phyloP scores from a whole-genome alignment of 805 yeast species.

The Clavispora phyllophila region DNA sequence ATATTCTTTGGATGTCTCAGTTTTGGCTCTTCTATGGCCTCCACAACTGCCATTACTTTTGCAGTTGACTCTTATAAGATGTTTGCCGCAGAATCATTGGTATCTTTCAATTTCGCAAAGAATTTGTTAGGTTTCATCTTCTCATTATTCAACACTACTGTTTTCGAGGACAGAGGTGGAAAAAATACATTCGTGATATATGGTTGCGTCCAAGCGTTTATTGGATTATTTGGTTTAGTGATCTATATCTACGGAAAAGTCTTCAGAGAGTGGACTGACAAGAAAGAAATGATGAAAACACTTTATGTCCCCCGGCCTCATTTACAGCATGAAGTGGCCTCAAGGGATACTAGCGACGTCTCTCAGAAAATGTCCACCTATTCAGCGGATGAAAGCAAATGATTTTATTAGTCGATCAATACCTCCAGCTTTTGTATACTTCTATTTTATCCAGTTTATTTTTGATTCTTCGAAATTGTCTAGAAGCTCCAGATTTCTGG shows the following conservation, averaged over 20 bases:
- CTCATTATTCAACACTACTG: slow-evolving; percentile 50
- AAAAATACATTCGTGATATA: slow-evolving; percentile 46
- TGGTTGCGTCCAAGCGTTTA: slow-evolving; percentile 46
- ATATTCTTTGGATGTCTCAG: slow-evolving; percentile 51
- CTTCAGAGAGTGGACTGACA: slow-evolving; percentile 48
- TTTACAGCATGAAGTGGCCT: neutral
- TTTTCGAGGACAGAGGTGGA: slow-evolving; percentile 37
- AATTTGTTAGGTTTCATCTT: slow-evolving; percentile 52
- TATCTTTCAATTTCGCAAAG: slow-evolving; percentile 50
- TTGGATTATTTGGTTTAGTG: slow-evolving; percentile 47
- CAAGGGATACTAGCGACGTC: neutral
- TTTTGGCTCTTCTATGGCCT: slow-evolving; percentile 57
- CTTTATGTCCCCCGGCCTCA: slow-evolving; percentile 20
- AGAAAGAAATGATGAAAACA: slow-evolving; percentile 34
- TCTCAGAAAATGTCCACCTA: neutral
- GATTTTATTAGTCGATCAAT: too few species aligned
- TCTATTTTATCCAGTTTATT: slow-evolving; percentile 5
- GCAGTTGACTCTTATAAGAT: slow-evolving; percentile 52
- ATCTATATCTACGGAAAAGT: slow-evolving; percentile 52
- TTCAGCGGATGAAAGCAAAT: neutral
- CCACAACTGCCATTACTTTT: slow-evolving; percentile 58
- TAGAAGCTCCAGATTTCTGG: slow-evolving; percentile 8
- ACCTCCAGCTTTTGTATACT: too few species aligned
- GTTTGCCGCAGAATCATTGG: slow-evolving; percentile 57
- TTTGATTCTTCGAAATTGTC: neutral